Conservation (phyloP, 2,329 filamentous ascomycete genomes). For the Tolypocladium cylindrosporum region DNA sequence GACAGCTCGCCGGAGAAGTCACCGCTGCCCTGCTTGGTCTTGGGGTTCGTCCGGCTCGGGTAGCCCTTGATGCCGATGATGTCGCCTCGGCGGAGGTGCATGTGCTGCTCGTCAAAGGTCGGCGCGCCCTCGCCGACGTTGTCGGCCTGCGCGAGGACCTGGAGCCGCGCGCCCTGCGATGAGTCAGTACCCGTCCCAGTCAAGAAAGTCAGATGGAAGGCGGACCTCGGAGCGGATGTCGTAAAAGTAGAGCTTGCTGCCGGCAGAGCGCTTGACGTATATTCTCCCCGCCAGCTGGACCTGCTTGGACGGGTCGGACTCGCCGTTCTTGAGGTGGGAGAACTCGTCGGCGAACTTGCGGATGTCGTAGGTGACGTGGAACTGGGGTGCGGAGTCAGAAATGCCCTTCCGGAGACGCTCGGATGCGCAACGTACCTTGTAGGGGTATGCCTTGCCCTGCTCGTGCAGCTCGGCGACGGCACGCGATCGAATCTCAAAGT, state of each 20-base stretch:
- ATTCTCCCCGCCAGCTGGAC: slow-evolving; percentile 77
- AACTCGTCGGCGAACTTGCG: slow-evolving; percentile 71
- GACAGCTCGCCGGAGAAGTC: slow-evolving; percentile 66
- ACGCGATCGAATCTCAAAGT: slow-evolving; percentile 91
- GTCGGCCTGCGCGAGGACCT: slow-evolving; percentile 87
- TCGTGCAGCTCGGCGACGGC: slow-evolving; percentile 45
- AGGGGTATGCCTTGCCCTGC: slow-evolving; percentile 57
- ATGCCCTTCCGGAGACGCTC: neutral
- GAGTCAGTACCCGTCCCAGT: neutral
- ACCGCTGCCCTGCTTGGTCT: slow-evolving; percentile 75
- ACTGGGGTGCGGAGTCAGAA: slow-evolving; percentile 28
- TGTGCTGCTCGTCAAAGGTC: slow-evolving; percentile 79
- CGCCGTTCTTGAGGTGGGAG: slow-evolving; percentile 76
- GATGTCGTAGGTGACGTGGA: slow-evolving; percentile 76
- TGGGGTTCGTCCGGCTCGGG: slow-evolving; percentile 62
- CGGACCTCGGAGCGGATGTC: slow-evolving; percentile 40
- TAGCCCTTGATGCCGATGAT: slow-evolving; percentile 52
- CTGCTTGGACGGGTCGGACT: slow-evolving; percentile 64
- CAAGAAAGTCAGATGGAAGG: neutral
- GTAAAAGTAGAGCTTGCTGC: slow-evolving; percentile 85
- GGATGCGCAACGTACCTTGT: slow-evolving; percentile 42
- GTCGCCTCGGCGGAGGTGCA: slow-evolving; percentile 81
- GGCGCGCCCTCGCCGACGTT: slow-evolving; percentile 55
- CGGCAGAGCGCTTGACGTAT: slow-evolving; percentile 75
- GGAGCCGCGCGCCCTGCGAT: slow-evolving; percentile 54